Base-by-base conservation (phyloP, 2,329 filamentous ascomycete species). In the Neonectria ditissima region DNA sequence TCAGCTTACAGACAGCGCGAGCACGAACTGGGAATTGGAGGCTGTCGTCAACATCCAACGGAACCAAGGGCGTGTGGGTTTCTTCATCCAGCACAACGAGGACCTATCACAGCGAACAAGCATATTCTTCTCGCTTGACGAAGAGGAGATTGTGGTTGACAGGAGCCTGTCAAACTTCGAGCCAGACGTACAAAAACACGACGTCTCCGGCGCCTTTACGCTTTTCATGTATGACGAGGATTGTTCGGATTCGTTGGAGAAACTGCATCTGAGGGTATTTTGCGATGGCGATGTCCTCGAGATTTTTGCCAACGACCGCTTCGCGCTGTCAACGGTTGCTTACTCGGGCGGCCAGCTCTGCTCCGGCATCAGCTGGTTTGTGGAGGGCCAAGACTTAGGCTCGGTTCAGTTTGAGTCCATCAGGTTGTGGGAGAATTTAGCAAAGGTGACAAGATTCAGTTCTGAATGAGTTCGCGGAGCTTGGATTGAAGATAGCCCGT, bases 131-230 rank as follows among this genome's bases (percentile, higher is more conserved):
- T 66, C 73, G 2, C 76, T 79, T 5, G 24, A 54, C 4, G 72
- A 65, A 3, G 82, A 85, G 61, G 78, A 74, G 10, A 78, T 85
- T 28, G 74, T 69, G 1, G 77, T 84, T 26, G 74, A 81, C 51
- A 74, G 80, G 34, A 71, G 77, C 10, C 61, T 70, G 0, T 80
- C 79, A 1, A 77, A 62, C 18, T 41, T 50, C 10, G 71, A 80
- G 22, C 26, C 65, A 0, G 73, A 75, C 11, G 76, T 83, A 16
- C 76, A 79, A 32, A 80, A 81, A 26, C 68, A 68, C 4, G 43
- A 66, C 1, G 75, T 79, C 47, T 66, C 68, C 39, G 81, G 80
- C 0, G 81, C 83, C 0, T 83, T 84, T 58, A 85, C 83, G 0
- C 76, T 86, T 0, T 84, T 86, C 68, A 64, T 63, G 18, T 48